These are phyloP conservation scores for Pseudogymnoascus sp. DNA, from an alignment of 2,329 filamentous ascomycete genomes.

Conservation along the genomic window DNA sequence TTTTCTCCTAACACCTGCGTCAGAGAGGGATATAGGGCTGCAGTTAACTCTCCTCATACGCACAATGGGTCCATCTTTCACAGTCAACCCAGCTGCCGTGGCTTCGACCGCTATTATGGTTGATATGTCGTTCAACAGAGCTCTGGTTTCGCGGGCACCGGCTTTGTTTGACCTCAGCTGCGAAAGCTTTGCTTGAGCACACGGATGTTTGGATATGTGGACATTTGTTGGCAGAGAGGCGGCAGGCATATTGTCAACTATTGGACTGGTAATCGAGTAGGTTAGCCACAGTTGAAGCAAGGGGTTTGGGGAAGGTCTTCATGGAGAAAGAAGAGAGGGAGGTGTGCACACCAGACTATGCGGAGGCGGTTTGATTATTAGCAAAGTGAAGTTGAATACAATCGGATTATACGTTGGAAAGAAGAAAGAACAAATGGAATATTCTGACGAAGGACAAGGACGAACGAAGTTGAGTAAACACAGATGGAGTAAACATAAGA, in stretches of 20 bases:
- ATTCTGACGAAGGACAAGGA: background rate
- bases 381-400: background rate
- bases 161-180: conserved; percentile 71
- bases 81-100: conserved; percentile 54
- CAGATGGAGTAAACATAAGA: background rate
- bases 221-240: conserved; percentile 49
- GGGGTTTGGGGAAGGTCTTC: background rate
- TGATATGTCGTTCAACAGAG: conserved; percentile 77
- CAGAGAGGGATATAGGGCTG: background rate
- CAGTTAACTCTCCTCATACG: background rate
- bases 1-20: conserved; percentile 52
- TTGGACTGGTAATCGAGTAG: background rate
- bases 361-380: background rate
- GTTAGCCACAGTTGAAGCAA: conserved; percentile 9
- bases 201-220: conserved; percentile 80
- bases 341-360: background rate
- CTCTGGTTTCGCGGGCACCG: conserved; percentile 67
- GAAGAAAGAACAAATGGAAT: background rate
- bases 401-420: background rate
- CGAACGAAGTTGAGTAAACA: background rate
- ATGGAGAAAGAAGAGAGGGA: background rate
- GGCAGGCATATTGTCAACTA: conserved; percentile 11
- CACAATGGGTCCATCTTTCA: conserved; percentile 57
- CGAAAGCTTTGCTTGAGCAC: conserved; percentile 78
- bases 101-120: conserved; percentile 79